These are phyloP conservation scores for Pleurozium schreberi DNA, from an alignment of 225 moss, liverwort and hornwort species.

Conservation along the genomic window DNA sequence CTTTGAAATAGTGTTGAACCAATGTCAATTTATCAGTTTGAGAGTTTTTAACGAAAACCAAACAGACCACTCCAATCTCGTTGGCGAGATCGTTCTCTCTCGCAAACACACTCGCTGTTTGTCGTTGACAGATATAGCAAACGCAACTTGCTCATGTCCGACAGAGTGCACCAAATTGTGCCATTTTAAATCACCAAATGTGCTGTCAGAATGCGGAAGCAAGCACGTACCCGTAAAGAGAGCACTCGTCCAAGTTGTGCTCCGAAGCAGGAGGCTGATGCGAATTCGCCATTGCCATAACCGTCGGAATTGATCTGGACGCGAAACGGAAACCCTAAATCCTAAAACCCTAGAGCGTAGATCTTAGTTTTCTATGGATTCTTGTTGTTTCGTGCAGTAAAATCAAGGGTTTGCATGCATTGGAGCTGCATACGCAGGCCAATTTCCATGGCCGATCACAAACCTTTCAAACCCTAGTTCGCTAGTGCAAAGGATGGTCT, in stretches of 20 bases:
- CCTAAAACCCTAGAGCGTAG: not conserved
- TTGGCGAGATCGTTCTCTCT: not conserved
- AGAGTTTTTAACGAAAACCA: not conserved
- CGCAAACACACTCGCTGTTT: not conserved
- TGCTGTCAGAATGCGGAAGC: not conserved
- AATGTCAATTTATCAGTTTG: too few species aligned
- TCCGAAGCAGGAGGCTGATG: slow-evolving; percentile 14
- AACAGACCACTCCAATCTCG: not conserved
- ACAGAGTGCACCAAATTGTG: not conserved
- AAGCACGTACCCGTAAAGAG: slow-evolving; percentile 49
- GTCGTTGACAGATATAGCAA: not conserved
- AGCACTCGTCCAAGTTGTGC: slow-evolving; percentile 55
- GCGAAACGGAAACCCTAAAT: not conserved
- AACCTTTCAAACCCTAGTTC: not conserved
- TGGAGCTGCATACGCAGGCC: not conserved
- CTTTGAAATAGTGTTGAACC: too few species aligned
- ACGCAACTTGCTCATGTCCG: not conserved
- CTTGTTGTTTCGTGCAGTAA: not conserved
- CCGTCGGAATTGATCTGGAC: not conserved
- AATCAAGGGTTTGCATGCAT: not conserved
- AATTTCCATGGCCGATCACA: not conserved
- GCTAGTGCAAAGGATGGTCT: accelerated
- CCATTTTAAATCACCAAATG: not conserved
- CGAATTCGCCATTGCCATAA: slow-evolving; percentile 15
- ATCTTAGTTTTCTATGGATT: not conserved